Conservation (phyloP, 2,329 filamentous ascomycete genomes). For the Talaromyces verruculosus region DNA sequence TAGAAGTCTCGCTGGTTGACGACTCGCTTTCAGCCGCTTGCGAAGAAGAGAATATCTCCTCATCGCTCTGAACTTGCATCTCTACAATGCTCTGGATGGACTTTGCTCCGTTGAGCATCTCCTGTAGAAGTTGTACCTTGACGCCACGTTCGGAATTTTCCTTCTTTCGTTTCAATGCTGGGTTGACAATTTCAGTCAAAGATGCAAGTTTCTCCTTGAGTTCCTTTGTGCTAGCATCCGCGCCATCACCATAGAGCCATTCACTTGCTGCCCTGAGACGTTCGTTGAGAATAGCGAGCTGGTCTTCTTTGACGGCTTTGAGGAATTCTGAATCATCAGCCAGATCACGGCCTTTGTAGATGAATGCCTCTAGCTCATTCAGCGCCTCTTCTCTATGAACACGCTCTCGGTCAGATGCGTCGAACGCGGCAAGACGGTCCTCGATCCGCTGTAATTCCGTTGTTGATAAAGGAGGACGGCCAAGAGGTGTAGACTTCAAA, state of each 20-base stretch:
- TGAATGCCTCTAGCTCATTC: constrained; percentile 91
- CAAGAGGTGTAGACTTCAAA: constrained; percentile 50
- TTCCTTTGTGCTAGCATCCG: constrained; percentile 70
- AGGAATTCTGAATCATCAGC: constrained; percentile 75
- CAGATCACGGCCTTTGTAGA: constrained; percentile 82
- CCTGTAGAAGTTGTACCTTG: constrained; percentile 65
- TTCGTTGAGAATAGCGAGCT: constrained; percentile 66
- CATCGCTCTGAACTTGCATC: constrained; percentile 70
- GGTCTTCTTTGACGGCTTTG: constrained; percentile 65
- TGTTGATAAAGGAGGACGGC: constrained; percentile 38
- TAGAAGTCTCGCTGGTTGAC: constrained; percentile 40
- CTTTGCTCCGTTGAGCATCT: constrained; percentile 68
- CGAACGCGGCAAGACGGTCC: constrained; percentile 78
- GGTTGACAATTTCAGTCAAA: constrained; percentile 74
- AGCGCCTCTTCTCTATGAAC: constrained; percentile 78
- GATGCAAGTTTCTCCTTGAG: constrained; percentile 74
- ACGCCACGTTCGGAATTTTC: constrained; percentile 72
- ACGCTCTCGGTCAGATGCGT: constrained; percentile 77
- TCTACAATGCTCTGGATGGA: constrained; percentile 70
- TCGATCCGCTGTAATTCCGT: constrained; percentile 54
- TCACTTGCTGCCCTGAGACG: constrained; percentile 71
- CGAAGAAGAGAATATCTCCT: constrained; percentile 57
- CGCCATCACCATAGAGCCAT: constrained; percentile 87
- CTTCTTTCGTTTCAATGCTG: constrained; percentile 71
- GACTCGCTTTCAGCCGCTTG: constrained; percentile 46